These are phyloP conservation scores for Wallacemonas sp. DNA, from an alignment of 208 protist species.

Conservation along the genomic window DNA sequence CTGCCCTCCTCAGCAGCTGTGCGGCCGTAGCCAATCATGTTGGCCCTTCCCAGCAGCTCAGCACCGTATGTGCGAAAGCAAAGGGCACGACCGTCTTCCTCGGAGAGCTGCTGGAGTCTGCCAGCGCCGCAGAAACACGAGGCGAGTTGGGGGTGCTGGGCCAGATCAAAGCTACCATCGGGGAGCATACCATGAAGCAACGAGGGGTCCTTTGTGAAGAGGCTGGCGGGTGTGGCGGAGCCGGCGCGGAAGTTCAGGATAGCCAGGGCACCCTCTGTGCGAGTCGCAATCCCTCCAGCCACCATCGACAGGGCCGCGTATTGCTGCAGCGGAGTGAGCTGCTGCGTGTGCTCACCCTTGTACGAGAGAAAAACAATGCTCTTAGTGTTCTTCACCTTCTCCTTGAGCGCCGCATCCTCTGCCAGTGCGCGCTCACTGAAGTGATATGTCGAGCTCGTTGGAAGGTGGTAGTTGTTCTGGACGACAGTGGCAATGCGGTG, in stretches of 20 bases:
- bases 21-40: slow-evolving; percentile 16
- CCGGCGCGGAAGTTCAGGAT: slow-evolving; percentile 26
- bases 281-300: slow-evolving; percentile 4
- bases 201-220: slow-evolving; percentile 9
- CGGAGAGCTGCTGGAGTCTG: background rate
- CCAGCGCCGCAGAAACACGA: slow-evolving; percentile 2
- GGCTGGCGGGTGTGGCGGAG: slow-evolving; percentile 12
- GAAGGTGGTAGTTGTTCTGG: background rate
- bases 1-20: background rate
- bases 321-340: slow-evolving; percentile 20
- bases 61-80: slow-evolving; percentile 29
- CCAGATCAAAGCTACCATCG: background rate
- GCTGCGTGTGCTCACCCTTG: slow-evolving; percentile 7
- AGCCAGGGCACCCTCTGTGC: background rate
- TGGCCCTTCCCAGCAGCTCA: slow-evolving; percentile 20
- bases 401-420: slow-evolving; percentile 12
- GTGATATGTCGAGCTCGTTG: background rate
- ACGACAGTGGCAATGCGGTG: slow-evolving; percentile 3
- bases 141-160: background rate
- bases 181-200: background rate
- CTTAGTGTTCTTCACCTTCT: background rate
- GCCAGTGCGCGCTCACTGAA: background rate
- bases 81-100: background rate
- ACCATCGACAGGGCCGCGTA: slow-evolving; percentile 23
- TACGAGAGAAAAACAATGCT: slow-evolving; percentile 24